phyloP scores from a whole-genome alignment of 257 asterid genomes.

The Scutellaria baicalensis region DNA sequence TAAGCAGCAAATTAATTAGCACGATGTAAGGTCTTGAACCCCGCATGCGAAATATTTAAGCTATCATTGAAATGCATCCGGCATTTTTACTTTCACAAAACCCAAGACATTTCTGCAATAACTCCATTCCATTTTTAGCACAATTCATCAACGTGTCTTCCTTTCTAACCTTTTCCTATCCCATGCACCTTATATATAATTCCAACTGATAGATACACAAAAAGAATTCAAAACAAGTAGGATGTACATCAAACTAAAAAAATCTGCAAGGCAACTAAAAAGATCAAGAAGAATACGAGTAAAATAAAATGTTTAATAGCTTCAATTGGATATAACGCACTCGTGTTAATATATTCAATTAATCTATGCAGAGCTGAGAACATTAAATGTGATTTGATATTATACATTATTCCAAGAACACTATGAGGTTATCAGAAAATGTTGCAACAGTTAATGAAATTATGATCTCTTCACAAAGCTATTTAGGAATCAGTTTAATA shows the following conservation, averaged over 20 bases:
- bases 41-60: neutral
- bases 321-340: neutral
- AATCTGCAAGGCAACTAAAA: neutral
- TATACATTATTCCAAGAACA: neutral
- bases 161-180: neutral
- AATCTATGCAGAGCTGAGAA: neutral
- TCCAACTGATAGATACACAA: neutral
- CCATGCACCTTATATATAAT: neutral
- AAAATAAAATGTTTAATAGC: neutral
- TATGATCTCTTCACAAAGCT: neutral
- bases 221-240: neutral
- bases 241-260: neutral
- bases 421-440: neutral
- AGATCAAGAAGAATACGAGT: neutral
- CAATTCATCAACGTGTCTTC: neutral
- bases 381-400: neutral
- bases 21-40: neutral
- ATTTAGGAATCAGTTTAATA: neutral
- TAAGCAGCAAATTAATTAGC: neutral
- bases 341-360: neutral
- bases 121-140: neutral
- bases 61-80: neutral
- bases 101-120: neutral
- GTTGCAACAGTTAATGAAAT: neutral
- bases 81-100: neutral